A percentile compares a stretch with the other conserved stretches of the same genome.
Conservation (phyloP, 805 yeast genomes). For the Starmerella cellae region DNA sequence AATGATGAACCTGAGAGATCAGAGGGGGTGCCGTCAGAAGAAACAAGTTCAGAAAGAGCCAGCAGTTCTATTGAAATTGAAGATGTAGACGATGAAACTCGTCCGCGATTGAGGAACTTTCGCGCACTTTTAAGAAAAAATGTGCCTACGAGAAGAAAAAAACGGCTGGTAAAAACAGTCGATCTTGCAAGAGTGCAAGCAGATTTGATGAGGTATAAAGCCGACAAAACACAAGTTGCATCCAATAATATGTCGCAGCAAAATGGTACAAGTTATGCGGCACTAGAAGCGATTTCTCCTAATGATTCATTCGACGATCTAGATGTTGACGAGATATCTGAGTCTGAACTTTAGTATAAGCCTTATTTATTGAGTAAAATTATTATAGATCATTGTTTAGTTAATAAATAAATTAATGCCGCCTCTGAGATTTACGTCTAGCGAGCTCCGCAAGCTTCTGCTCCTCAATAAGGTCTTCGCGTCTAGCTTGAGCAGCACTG, state of each 20-base stretch:
- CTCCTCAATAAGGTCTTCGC: slow-evolving; percentile 66
- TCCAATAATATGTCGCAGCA: not conserved
- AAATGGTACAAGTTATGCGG: not conserved
- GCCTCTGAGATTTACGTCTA: slow-evolving; percentile 7
- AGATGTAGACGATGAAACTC: not conserved
- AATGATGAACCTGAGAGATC: not conserved
- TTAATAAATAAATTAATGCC: slow-evolving; percentile 1
- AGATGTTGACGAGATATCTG: slow-evolving; percentile 33
- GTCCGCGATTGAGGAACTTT: not conserved
- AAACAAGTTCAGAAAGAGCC: not conserved
- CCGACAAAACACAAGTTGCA: not conserved
- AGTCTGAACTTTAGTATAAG: slow-evolving; percentile 23
- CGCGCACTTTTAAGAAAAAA: not conserved
- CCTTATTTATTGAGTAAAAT: not conserved
- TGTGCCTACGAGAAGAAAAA: not conserved
- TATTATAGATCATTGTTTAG: not conserved
- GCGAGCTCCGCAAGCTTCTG: slow-evolving; percentile 34
- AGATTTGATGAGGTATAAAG: not conserved
- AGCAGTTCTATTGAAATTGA: not conserved
- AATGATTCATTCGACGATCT: slow-evolving; percentile 14
- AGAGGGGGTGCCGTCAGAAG: not conserved
- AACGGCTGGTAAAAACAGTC: not conserved
- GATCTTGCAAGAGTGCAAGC: not conserved
- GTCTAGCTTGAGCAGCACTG: slow-evolving; percentile 52
- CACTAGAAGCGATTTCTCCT: not conserved